phyloP scores from a whole-genome alignment of 306 rosid species.

The Sicyos edulis region DNA sequence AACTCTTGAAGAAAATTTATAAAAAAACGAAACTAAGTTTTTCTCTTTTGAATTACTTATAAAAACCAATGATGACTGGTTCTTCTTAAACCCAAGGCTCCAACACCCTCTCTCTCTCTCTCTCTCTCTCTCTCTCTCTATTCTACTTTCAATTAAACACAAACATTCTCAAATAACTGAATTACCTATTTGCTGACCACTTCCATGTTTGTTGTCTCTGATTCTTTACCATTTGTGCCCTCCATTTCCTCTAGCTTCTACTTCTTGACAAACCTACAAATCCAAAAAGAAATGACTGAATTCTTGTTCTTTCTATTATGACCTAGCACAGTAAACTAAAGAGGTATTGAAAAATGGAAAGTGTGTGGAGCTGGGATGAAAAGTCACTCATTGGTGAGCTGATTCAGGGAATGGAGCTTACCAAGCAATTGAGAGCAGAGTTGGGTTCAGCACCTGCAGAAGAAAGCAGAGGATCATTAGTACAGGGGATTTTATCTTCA shows the following conservation, averaged over 20 bases:
- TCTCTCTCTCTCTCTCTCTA: neutral
- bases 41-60: neutral
- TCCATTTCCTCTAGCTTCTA: slow-evolving; percentile 6
- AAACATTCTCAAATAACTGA: neutral
- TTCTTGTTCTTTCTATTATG: slow-evolving; percentile 7
- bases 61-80: neutral
- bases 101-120: no score
- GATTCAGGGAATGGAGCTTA: slow-evolving; percentile 61
- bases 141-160: neutral
- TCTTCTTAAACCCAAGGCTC: slow-evolving; percentile 11
- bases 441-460: slow-evolving; percentile 33
- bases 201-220: slow-evolving; percentile 18
- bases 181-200: neutral
- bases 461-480: slow-evolving; percentile 34
- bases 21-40: neutral
- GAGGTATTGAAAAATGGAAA: slow-evolving; percentile 42
- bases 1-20: neutral
- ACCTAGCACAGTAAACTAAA: slow-evolving; percentile 3
- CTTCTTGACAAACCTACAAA: neutral
- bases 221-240: slow-evolving; percentile 8
- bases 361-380: slow-evolving; percentile 45
- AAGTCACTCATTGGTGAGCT: slow-evolving; percentile 47
- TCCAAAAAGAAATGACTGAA: neutral
- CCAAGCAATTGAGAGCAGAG: slow-evolving; percentile 49
- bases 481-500: slow-evolving; percentile 54